Evolutionary conservation across 2,329 filamentous ascomycete species (phyloP).

Genomic region (Colletotrichum gigasporum): DNA sequence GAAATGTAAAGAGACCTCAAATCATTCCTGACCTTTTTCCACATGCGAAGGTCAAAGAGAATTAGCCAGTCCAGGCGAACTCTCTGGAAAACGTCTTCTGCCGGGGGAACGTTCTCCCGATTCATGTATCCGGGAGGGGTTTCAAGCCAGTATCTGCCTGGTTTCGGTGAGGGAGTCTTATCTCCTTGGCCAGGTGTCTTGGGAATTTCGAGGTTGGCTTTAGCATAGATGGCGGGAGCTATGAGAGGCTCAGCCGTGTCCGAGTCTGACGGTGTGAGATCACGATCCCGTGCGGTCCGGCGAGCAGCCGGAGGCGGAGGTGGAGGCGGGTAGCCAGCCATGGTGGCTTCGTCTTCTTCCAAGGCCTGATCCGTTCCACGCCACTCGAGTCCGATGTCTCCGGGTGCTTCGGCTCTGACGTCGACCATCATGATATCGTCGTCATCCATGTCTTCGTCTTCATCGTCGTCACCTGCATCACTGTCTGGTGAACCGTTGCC

Average conservation of each 20-base stretch:
- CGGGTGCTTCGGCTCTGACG: conserved; percentile 52
- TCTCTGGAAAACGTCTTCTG: conserved; percentile 89
- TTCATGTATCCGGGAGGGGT: conserved; percentile 77
- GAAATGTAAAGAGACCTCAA: conserved; percentile 94
- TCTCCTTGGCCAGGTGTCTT: conserved; percentile 75
- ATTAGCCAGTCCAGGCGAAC: conserved; percentile 95
- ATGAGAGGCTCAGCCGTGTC: conserved; percentile 76
- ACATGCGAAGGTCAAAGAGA: conserved; percentile 92
- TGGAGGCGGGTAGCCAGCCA: conserved; percentile 76
- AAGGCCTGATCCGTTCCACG: conserved; percentile 70
- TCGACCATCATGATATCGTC: conserved; percentile 69
- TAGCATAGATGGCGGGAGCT: conserved; percentile 68
- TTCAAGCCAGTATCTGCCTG: conserved; percentile 86
- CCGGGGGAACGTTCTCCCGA: conserved; percentile 69
- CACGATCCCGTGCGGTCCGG: conserved; percentile 59
- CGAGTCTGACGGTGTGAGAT: conserved; percentile 76
- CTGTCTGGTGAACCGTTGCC: conserved; percentile 32
- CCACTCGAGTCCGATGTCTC: conserved; percentile 61
- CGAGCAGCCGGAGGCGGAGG: conserved; percentile 63
- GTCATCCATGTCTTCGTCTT: conserved; percentile 58
- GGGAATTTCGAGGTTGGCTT: conserved; percentile 78
- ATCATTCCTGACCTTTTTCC: conserved; percentile 94
- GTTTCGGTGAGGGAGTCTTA: conserved; percentile 63
- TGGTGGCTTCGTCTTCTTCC: conserved; percentile 80
- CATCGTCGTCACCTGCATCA: conserved; percentile 40